Base-by-base conservation (phyloP, 2,329 filamentous ascomycete species). In the Graphium sp. region DNA sequence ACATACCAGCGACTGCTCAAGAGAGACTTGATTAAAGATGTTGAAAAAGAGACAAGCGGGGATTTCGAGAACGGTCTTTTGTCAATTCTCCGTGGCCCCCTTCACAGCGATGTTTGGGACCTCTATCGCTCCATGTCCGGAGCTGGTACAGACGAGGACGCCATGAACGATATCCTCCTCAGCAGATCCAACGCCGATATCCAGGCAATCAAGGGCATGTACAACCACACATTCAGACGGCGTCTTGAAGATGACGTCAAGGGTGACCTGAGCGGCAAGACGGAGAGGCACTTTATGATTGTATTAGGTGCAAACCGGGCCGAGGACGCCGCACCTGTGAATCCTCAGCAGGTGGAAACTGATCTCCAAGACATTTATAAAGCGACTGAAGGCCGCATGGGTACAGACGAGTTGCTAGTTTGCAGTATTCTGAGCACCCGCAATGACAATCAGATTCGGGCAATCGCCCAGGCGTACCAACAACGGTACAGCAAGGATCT, bases 141-240 rank as follows among this genome's bases (percentile, higher is more conserved):
- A 0, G 47, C 71, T 1, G 89, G 89, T 6, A 95, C 87, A 1
- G 92, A 92, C 42, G 87, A 95, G 46, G 58, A 60, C 31, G 61
- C 89, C 2, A 61, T 98, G 28, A 89, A 93, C 47, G 87, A 95
- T 40, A 66, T 93, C 5, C 62, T 95, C 3, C 66, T 94, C 4
- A 66, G 74, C 7, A 70, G 87, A 20, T 79, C 74, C 20, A 95
- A 95, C 43, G 83, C 84, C 19, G 87, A 95, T 41, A 60, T 98
- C 22, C 65, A 70, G 30, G 82, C 81, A 22, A 94, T 98, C 60
- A 92, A 91, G 55, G 52, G 60, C 26, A 66, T 72, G 12, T 95
- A 92, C 48, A 64, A 74, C 24, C 64, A 65, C 11, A 69, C 65
- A 1, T 84, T 75, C 56, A 58, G 60, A 21, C 64, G 64, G 13